These are phyloP conservation scores for Funneliformis mosseae DNA, from an alignment of 192 early-diverging fungal species.

Conservation along the genomic window DNA sequence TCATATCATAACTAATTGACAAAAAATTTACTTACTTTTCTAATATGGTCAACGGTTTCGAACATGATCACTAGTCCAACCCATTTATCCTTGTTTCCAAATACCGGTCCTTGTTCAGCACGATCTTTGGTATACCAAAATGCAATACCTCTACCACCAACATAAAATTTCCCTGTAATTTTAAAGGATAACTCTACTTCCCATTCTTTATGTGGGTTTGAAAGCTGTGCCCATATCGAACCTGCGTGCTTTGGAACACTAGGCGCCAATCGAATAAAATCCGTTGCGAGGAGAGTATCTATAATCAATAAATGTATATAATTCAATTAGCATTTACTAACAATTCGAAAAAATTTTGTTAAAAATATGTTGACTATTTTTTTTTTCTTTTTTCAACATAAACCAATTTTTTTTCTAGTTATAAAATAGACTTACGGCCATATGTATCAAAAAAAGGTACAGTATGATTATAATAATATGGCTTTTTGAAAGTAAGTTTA, in stretches of 20 bases:
- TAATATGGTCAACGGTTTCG: slow-evolving; percentile 57
- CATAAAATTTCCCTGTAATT: slow-evolving; percentile 56
- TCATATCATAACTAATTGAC: background rate
- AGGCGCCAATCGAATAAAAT: slow-evolving; percentile 63
- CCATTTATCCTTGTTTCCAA: slow-evolving; percentile 69
- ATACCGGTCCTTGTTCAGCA: slow-evolving; percentile 56
- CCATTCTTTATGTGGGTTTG: slow-evolving; percentile 73
- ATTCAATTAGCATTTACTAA: background rate
- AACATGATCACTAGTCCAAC: slow-evolving; percentile 67
- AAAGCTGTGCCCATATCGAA: slow-evolving; percentile 58
- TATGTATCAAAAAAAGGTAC: slow-evolving; percentile 56
- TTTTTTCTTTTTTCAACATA: too few relatives aligned
- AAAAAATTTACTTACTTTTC: slow-evolving; percentile 37
- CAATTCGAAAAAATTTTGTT: background rate
- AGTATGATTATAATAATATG: slow-evolving; percentile 48
- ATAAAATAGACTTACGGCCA: slow-evolving; percentile 44
- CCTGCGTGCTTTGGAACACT: slow-evolving; percentile 60
- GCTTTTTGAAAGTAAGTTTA: slow-evolving; percentile 64
- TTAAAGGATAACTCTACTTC: slow-evolving; percentile 66
- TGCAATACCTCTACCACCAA: slow-evolving; percentile 76
- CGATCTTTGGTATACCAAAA: slow-evolving; percentile 79
- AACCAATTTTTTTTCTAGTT: background rate
- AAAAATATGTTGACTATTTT: background rate
- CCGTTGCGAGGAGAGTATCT: slow-evolving; percentile 36
- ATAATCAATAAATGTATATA: background rate